Base-by-base conservation (phyloP, 305 asterid genomes). In the Euphrasia arctica region DNA sequence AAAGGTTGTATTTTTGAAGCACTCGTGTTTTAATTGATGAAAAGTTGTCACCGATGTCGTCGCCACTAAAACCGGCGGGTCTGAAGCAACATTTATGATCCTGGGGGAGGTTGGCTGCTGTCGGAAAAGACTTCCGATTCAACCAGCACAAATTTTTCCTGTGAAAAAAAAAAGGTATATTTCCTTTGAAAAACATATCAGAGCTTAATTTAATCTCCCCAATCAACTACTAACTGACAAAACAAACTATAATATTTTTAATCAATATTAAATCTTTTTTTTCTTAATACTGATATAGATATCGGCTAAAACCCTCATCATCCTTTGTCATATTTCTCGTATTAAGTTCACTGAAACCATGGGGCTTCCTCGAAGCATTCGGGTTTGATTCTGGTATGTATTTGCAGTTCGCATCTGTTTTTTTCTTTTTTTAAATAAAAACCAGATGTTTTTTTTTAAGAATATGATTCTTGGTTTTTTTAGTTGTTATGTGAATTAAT, bases 341-440 rank as follows among this genome's bases (percentile, higher is more conserved):
- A 5, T 79, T 18, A 18, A 18, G 22, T 18, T 18, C 22, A 18
- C 22, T 58, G 60, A 56, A 63, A 69, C 62, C 60, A 82, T 82
- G 91, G 75, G 77, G 82, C 86, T 79, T 66, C 86, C 78, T 65
- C 76, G 80, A 88, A 72, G 73, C 68, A 13, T 63, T 51, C 74
- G 67, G 69, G 52, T 62, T 73, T 76, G 55, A 68, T 76, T 74
- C 72, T 62, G 82, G 86, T 83, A 77, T 18, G 69, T 22, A 18
- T 1, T 36, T 67, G 75, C 71, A 51, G 64, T 67, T 72, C 66
- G 39, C 34, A 36, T 36, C 42, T 36, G 34, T 2, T 31, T 18
- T 18, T 18, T 18, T 18, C 22, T 18, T 18, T 18, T 18, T 18
- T 18, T 18, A 18, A 18, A 18, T 18, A 18, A 18, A 32, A 3